A percentile compares a stretch with the other conserved stretches of the same genome.
Evolutionary conservation across 768 basidiomycete genomes (phyloP).

Genomic region (Lactarius tabidus): DNA sequence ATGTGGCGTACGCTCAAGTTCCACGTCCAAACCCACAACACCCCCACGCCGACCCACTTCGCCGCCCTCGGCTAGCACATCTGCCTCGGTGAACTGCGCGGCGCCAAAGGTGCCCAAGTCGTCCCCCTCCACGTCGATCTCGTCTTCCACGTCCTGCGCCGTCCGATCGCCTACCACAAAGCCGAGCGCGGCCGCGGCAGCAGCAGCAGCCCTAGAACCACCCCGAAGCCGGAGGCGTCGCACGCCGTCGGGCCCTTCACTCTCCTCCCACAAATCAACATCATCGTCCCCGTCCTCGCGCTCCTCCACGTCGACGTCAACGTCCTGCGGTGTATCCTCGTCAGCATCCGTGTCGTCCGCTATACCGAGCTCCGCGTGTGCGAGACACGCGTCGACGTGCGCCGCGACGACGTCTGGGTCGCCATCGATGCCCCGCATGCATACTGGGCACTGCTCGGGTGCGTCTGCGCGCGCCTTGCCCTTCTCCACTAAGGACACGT

Average conservation of each 20-base stretch:
- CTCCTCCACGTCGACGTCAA: slow-evolving; percentile 29
- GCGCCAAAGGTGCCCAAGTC: slow-evolving; percentile 64
- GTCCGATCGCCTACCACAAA: slow-evolving; percentile 57
- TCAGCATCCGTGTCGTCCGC: slow-evolving; percentile 32
- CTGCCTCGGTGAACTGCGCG: slow-evolving; percentile 72
- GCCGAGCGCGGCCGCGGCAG: slow-evolving; percentile 35
- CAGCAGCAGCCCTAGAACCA: slow-evolving; percentile 4
- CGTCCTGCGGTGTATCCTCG: slow-evolving; percentile 26
- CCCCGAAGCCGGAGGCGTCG: slow-evolving; percentile 9
- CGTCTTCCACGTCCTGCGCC: slow-evolving; percentile 69
- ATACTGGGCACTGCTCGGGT: slow-evolving; percentile 62
- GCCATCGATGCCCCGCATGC: slow-evolving; percentile 51
- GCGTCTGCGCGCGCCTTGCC: slow-evolving; percentile 25
- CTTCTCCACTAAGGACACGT: slow-evolving; percentile 25
- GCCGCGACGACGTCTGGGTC: slow-evolving; percentile 73
- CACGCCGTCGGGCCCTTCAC: slow-evolving; percentile 32
- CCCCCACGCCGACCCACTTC: slow-evolving; percentile 13
- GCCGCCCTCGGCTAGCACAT: slow-evolving; percentile 41
- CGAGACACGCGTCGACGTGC: slow-evolving; percentile 78
- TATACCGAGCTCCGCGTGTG: slow-evolving; percentile 40
- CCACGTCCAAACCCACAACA: slow-evolving; percentile 41
- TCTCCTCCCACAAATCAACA: slow-evolving; percentile 36
- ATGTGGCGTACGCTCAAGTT: slow-evolving; percentile 49
- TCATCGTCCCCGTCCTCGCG: slow-evolving; percentile 47
- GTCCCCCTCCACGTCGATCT: slow-evolving; percentile 77